These are phyloP conservation scores for Nevesoporus exiguus DNA, from an alignment of 768 basidiomycete genomes.

Conservation along the genomic window DNA sequence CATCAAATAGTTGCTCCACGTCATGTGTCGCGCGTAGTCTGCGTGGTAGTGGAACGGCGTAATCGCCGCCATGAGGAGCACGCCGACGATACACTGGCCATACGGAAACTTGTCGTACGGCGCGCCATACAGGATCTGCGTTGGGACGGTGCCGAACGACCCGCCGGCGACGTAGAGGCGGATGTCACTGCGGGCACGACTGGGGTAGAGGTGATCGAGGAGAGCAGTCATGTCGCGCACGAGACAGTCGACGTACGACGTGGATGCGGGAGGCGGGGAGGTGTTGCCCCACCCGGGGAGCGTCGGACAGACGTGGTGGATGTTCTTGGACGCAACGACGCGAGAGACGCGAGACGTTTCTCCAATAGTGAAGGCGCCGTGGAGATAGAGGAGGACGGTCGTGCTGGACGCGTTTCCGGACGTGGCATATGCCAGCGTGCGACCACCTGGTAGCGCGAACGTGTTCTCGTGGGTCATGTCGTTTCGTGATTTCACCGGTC, in stretches of 20 bases:
- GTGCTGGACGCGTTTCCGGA: conserved; percentile 48
- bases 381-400: conserved; percentile 50
- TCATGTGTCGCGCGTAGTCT: conserved; percentile 44
- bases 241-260: conserved; percentile 41
- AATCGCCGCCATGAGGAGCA: conserved; percentile 46
- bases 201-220: conserved; percentile 49
- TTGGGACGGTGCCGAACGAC: conserved; percentile 51
- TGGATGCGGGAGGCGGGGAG: conserved; percentile 35
- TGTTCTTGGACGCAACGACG: conserved; percentile 36
- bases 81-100: conserved; percentile 42
- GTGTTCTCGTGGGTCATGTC: conserved; percentile 6
- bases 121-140: conserved; percentile 56
- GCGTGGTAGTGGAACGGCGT: conserved; percentile 46
- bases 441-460: conserved; percentile 35
- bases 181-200: conserved; percentile 30
- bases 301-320: conserved; percentile 49
- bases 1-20: conserved; percentile 45
- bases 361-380: conserved; percentile 54
- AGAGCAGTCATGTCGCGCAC: conserved; percentile 44
- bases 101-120: conserved; percentile 50
- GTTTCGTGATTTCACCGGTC: neutral
- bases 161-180: conserved; percentile 50
- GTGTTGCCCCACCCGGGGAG: conserved; percentile 60
- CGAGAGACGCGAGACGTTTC: conserved; percentile 35
- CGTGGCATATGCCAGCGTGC: conserved; percentile 53